Base-by-base conservation (phyloP, 2,329 filamentous ascomycete species). In the Zymoseptoria tritici region DNA sequence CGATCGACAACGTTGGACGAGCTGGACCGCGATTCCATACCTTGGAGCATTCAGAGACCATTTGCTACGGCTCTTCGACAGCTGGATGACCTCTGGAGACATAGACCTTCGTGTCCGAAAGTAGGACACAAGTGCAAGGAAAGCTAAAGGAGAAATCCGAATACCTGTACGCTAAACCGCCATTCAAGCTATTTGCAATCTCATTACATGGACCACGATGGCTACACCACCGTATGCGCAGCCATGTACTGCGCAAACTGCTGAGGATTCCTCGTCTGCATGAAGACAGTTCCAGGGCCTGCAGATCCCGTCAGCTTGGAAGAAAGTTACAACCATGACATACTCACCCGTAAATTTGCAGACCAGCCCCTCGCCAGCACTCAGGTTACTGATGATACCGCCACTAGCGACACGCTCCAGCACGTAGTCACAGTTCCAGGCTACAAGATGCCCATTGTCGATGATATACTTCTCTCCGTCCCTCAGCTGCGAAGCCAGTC, bases 371-470 rank as follows among this genome's bases (percentile, higher is more conserved):
- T 99, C 94, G 0, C 83, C 88, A 0, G 90, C 87, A 26, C 86
- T 85, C 21, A 96, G 75, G 9, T 87, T 86, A n/a, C 90, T 93
- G n/a, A 99, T 88, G 64, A 99, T 86, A 46, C 94, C 94, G 2
- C 94, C 94, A 2, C 89, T 94, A 0, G 93, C 87, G 3, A 95
- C 88, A 16, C 94, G 86, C 77, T 97, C 91, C 63, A 99, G 85
- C 4, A 90, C 82, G 70, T 97, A 99, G 71, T 96, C 91, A 71
- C 89, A 92, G 73, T 97, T 97, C 94, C 94, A 99, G 0, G 93
- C 93, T 0, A 97, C 91, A 0, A 97, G 81, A 67, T 97, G 91
- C 2, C 68, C 69, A 51, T 73, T 73, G 56, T 73, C 93, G 1
- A 97, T 91, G 54, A 69, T 67, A 54, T 69, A 97, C 66, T 88